These are phyloP conservation scores for Gnaphalium uliginosum DNA, from an alignment of 129 eudicot genomes.

Conservation along the genomic window DNA sequence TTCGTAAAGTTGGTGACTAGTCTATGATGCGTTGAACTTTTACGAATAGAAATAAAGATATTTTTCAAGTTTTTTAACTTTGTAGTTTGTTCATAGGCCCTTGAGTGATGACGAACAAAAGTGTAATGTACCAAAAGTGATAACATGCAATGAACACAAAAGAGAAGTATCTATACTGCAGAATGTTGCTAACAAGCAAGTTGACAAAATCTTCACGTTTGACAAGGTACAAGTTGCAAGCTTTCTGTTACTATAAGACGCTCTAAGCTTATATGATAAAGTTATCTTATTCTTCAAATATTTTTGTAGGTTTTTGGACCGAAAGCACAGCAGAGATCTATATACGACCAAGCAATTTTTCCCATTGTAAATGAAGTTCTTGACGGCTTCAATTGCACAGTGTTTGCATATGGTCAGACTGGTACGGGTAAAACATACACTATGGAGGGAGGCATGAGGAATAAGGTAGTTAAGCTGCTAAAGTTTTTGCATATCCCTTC, in stretches of 20 bases:
- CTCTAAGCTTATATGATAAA: not conserved
- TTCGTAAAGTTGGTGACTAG: not conserved
- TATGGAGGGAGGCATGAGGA: slow-evolving; percentile 92
- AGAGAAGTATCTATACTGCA: slow-evolving; percentile 65
- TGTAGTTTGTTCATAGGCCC: slow-evolving; percentile 47
- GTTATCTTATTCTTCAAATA: not conserved
- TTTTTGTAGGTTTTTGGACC: slow-evolving; percentile 75
- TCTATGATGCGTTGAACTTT: not conserved
- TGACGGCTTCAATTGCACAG: slow-evolving; percentile 89
- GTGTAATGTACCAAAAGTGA: slow-evolving; percentile 60
- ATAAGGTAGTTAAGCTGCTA: slow-evolving; percentile 49
- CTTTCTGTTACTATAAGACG: not conserved
- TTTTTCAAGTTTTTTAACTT: not conserved
- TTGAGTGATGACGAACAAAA: slow-evolving; percentile 73
- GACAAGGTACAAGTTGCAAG: slow-evolving; percentile 57
- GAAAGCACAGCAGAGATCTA: slow-evolving; percentile 81
- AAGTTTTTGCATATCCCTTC: not conserved
- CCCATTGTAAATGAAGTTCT: slow-evolving; percentile 80
- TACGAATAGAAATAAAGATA: not conserved
- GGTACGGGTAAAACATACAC: slow-evolving; percentile 92
- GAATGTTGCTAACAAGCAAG: slow-evolving; percentile 62
- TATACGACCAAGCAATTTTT: slow-evolving; percentile 84
- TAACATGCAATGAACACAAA: slow-evolving; percentile 75
- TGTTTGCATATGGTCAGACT: slow-evolving; percentile 89
- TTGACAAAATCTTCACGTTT: slow-evolving; percentile 75